Conservation (phyloP, 1,284 basidiomycete genomes). For the Irpex sp. region DNA sequence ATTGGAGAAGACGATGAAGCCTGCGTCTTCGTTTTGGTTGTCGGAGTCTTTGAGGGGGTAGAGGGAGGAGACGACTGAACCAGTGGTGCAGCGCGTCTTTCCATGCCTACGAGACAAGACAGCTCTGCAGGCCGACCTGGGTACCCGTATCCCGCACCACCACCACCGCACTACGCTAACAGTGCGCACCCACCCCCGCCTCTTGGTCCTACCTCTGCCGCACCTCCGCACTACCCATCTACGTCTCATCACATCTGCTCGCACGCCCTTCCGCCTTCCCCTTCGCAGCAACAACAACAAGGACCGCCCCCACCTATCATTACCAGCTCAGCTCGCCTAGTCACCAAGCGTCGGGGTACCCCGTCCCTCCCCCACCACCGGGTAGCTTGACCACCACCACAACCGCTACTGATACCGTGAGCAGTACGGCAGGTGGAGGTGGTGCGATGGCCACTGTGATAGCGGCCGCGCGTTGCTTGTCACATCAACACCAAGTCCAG, state of each 20-base stretch:
- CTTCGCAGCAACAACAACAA: neutral
- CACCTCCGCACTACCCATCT: constrained; percentile 9
- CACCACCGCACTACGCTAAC: neutral
- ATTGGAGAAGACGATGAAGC: constrained; percentile 90
- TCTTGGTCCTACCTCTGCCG: neutral
- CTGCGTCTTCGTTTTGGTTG: constrained; percentile 78
- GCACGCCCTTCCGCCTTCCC: constrained; percentile 5
- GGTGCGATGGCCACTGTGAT: neutral
- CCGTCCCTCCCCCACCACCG: constrained; percentile 14
- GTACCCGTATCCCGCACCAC: neutral
- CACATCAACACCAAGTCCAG: no score
- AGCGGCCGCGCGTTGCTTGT: neutral
- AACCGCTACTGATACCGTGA: neutral
- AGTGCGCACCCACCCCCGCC: neutral
- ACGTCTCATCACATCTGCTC: constrained; percentile 15
- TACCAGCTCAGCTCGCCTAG: constrained; percentile 15
- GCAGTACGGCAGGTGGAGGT: neutral
- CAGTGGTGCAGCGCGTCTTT: constrained; percentile 86
- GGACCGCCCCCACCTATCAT: constrained; percentile 8
- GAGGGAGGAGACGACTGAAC: constrained; percentile 87
- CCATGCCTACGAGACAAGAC: constrained; percentile 41
- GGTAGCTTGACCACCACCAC: neutral
- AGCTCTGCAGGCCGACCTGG: neutral
- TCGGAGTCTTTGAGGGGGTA: constrained; percentile 95
- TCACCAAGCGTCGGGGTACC: constrained; percentile 13